Conservation (phyloP, 495 filamentous ascomycete species). For the Tuber indicum region DNA sequence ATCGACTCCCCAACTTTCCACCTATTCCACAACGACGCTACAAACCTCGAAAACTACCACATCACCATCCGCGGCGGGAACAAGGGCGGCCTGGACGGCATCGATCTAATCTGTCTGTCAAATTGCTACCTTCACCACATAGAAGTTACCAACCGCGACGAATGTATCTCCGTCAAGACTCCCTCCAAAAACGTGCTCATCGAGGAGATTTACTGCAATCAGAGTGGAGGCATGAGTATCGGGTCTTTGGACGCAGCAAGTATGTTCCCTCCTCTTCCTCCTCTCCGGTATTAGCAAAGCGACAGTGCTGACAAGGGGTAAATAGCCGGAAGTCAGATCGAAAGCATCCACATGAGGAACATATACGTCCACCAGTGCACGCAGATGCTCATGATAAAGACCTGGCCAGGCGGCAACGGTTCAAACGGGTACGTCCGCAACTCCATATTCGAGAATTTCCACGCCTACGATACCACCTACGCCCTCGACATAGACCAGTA, state of each 20-base stretch:
- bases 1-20: slow-evolving; percentile 53
- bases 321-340: slow-evolving; percentile 41
- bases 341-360: slow-evolving; percentile 49
- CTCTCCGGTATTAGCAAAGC: background rate
- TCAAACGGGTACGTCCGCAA: slow-evolving; percentile 46
- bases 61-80: slow-evolving; percentile 52
- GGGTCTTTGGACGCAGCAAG: slow-evolving; percentile 46
- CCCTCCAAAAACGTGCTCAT: slow-evolving; percentile 51
- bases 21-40: slow-evolving; percentile 47
- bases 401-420: slow-evolving; percentile 53
- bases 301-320: background rate
- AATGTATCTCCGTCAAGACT: slow-evolving; percentile 52
- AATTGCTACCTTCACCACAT: slow-evolving; percentile 53
- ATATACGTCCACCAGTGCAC: slow-evolving; percentile 53
- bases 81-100: slow-evolving; percentile 49
- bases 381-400: slow-evolving; percentile 61
- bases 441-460: slow-evolving; percentile 54
- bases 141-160: slow-evolving; percentile 53
- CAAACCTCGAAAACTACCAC: slow-evolving; percentile 51
- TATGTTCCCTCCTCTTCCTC: background rate
- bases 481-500: slow-evolving; percentile 52
- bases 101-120: slow-evolving; percentile 48
- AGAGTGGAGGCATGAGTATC: slow-evolving; percentile 52
- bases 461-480: slow-evolving; percentile 48
- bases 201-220: slow-evolving; percentile 56